Base-by-base conservation (phyloP, 176 grass and related monocot genomes). In the Oryza brachyantha region DNA sequence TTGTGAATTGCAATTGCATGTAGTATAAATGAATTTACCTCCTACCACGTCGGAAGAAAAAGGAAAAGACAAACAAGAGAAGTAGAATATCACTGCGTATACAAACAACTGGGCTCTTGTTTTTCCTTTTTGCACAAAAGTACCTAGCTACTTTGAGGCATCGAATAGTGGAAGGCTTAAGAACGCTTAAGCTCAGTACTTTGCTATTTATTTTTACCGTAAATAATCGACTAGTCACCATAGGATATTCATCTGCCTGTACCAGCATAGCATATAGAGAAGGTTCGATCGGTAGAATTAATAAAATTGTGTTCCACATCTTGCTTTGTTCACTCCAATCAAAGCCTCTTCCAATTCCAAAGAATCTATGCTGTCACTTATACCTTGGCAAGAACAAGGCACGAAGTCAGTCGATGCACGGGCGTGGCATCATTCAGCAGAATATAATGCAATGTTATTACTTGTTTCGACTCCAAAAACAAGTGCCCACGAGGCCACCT, bases 291-390 rank as follows among this genome's bases (percentile, higher is more conserved):
- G 48, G 48, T 52, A 52, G 48, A 52, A 52, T 5, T 52, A 24
- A 68, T 66, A 36, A 36, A 68, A 68, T 68, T 39, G 19, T 73
- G 26, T 61, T 61, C 36, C n/a, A n/a, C 55, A 41, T 3, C 25
- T 21, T 77, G 27, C 27, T 46, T 28, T 45, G 59, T 64, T 46
- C 21, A 64, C 31, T 54, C 70, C 29, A 73, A 29, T 46, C 19
- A 11, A 50, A 52, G 4, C 8, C n/a, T 7, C 41, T 46, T 35
- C 40, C 63, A 43, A n/a, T 69, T 54, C 5, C 27, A 25, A 79
- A 19, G 82, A 84, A 84, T 79, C 67, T 79, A 79, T 73, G 75
- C 8, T 79, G 76, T 79, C 83, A 34, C 68, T 67, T 26, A 2
- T 29, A 32, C 10, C 42, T 8, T 67, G 84, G 26, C 2, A 64